Conservation (phyloP, 2,329 filamentous ascomycete genomes). For the Penicillium hesseltinei region DNA sequence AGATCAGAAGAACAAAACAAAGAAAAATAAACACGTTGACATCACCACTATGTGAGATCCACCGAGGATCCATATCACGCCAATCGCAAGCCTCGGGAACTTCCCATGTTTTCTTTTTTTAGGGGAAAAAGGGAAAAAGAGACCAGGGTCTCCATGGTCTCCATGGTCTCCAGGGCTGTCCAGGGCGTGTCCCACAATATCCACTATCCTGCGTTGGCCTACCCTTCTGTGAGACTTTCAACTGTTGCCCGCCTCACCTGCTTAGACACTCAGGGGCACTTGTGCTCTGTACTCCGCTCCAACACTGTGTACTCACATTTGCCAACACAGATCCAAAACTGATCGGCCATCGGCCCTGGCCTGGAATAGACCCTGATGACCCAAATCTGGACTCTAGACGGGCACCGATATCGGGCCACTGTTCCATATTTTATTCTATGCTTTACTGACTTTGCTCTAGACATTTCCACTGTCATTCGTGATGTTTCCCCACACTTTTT, state of each 20-base stretch:
- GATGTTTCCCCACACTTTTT: conserved; percentile 24
- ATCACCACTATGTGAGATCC: too few species aligned
- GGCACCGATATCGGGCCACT: neutral
- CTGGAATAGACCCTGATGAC: neutral
- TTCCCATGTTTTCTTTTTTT: too few species aligned
- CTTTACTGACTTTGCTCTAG: neutral
- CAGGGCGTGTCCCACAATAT: neutral
- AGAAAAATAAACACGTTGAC: too few species aligned
- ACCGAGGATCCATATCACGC: too few species aligned
- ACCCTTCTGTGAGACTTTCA: neutral
- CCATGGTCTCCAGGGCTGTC: too few species aligned
- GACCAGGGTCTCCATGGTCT: neutral
- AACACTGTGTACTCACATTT: neutral
- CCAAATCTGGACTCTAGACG: neutral
- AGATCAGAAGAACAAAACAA: neutral
- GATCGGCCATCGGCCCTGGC: neutral
- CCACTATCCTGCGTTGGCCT: neutral
- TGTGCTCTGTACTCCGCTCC: neutral
- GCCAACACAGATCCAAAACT: neutral
- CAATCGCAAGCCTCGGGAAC: too few species aligned
- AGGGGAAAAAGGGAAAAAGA: neutral
- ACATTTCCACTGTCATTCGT: conserved; percentile 16
- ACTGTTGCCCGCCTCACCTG: conserved; percentile 16
- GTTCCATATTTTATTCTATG: neutral
- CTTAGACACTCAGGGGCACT: neutral